A percentile compares a stretch with the other conserved stretches of the same genome.
phyloP scores from a whole-genome alignment of 2,329 filamentous ascomycete species.

The Alternaria sp. region DNA sequence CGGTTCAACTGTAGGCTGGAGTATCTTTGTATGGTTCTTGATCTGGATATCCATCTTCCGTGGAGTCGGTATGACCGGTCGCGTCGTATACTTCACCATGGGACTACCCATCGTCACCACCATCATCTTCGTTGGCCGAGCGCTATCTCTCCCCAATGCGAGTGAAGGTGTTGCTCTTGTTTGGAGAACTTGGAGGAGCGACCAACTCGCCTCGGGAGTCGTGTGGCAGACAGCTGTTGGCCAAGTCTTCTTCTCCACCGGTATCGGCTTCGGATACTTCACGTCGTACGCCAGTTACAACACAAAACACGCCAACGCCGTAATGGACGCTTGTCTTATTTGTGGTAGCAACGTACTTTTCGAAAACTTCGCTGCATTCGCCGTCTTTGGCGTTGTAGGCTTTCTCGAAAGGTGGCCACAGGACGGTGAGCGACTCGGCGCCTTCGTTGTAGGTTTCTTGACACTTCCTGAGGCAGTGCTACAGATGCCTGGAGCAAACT shows the following conservation, averaged over 20 bases:
- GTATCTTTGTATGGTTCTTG: constrained; percentile 64
- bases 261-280: constrained; percentile 63
- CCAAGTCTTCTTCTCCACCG: constrained; percentile 66
- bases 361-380: constrained; percentile 59
- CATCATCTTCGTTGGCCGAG: constrained; percentile 62
- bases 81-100: constrained; percentile 69
- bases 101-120: constrained; percentile 64
- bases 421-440: constrained; percentile 56
- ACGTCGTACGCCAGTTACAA: constrained; percentile 66
- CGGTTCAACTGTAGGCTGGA: constrained; percentile 65
- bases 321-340: constrained; percentile 64
- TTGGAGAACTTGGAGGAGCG: constrained; percentile 58
- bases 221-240: constrained; percentile 67
- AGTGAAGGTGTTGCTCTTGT: constrained; percentile 58
- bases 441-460: constrained; percentile 65
- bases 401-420: constrained; percentile 52
- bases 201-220: constrained; percentile 57
- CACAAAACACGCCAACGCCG: constrained; percentile 62
- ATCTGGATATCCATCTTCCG: constrained; percentile 67
- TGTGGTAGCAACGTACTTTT: constrained; percentile 63
- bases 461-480: constrained; percentile 63
- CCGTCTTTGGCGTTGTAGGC: constrained; percentile 64
- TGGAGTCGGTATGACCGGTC: constrained; percentile 63
- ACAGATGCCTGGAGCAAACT: constrained; percentile 64
- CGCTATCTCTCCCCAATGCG: constrained; percentile 62